Evolutionary conservation across 768 basidiomycete species (phyloP).

Genomic region (Mrakia hoshinonis): DNA sequence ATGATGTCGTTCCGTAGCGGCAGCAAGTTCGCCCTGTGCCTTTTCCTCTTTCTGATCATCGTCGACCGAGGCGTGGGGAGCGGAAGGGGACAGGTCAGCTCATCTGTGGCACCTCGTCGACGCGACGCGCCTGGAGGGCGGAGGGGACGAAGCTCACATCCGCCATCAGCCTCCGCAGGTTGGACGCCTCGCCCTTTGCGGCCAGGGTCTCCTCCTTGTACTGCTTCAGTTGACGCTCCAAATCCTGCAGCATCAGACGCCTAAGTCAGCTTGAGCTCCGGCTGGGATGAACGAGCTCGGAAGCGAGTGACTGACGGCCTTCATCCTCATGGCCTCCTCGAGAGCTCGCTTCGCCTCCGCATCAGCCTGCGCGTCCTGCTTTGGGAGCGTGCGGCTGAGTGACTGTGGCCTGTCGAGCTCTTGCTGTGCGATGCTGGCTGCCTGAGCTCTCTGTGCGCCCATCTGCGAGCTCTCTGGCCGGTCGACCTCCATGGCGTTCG

Average conservation of each 20-base stretch:
- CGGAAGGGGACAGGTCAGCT: neutral
- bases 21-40: neutral
- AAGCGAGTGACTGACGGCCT: neutral
- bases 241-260: neutral
- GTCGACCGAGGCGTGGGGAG: too few relatives aligned
- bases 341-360: neutral
- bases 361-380: neutral
- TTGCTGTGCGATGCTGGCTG: neutral
- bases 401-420: neutral
- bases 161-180: neutral
- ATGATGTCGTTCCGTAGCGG: neutral
- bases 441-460: neutral
- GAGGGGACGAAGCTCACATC: conserved; percentile 4
- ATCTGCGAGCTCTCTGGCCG: neutral
- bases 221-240: neutral
- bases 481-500: neutral
- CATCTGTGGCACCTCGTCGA: neutral
- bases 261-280: neutral
- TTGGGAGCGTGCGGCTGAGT: neutral
- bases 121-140: too few relatives aligned
- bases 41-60: neutral
- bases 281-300: neutral
- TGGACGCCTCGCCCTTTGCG: conserved; percentile 18
- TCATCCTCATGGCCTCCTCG: conserved; percentile 3
- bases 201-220: neutral